Evolutionary conservation across 192 early-diverging fungal species (phyloP).

Genomic region (Linnemannia schmuckeri): DNA sequence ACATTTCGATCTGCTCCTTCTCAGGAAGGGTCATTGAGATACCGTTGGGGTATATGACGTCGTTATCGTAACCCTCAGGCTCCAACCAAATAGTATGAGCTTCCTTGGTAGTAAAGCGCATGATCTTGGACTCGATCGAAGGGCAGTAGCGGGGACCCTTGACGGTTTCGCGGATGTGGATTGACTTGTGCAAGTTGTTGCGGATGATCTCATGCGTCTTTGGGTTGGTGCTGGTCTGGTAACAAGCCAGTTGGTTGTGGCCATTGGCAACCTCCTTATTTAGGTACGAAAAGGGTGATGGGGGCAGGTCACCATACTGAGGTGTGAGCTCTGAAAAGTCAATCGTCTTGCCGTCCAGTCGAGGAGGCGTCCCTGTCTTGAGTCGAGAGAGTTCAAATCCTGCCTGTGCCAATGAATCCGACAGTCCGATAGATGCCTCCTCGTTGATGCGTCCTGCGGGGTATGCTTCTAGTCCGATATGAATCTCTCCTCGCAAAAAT

Average conservation of each 20-base stretch:
- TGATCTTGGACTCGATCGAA: slow-evolving; percentile 85
- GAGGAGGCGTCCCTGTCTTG: slow-evolving; percentile 88
- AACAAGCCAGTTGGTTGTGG: slow-evolving; percentile 77
- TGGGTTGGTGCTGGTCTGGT: slow-evolving; percentile 82
- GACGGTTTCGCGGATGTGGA: slow-evolving; percentile 88
- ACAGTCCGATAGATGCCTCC: slow-evolving; percentile 80
- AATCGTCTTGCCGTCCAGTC: slow-evolving; percentile 81
- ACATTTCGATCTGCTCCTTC: slow-evolving; percentile 76
- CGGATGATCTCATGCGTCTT: slow-evolving; percentile 76
- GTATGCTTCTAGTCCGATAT: slow-evolving; percentile 74
- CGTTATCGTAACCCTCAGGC: slow-evolving; percentile 78
- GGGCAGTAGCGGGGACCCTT: slow-evolving; percentile 87
- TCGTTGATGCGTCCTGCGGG: slow-evolving; percentile 83
- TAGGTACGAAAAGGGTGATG: slow-evolving; percentile 82
- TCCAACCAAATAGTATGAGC: slow-evolving; percentile 85
- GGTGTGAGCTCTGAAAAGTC: slow-evolving; percentile 74
- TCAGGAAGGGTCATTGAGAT: slow-evolving; percentile 90
- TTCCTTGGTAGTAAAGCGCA: slow-evolving; percentile 75
- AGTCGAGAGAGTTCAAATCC: slow-evolving; percentile 84
- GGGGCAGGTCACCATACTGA: slow-evolving; percentile 79
- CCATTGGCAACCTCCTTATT: slow-evolving; percentile 77
- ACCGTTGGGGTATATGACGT: slow-evolving; percentile 86
- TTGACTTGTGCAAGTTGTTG: slow-evolving; percentile 81
- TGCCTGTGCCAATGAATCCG: slow-evolving; percentile 77
- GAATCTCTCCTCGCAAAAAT: slow-evolving; percentile 86